Evolutionary conservation across 495 filamentous ascomycete genomes (phyloP), one percentile per base, ranked within the genome.

Genomic region (Podospora tetraspora): DNA sequence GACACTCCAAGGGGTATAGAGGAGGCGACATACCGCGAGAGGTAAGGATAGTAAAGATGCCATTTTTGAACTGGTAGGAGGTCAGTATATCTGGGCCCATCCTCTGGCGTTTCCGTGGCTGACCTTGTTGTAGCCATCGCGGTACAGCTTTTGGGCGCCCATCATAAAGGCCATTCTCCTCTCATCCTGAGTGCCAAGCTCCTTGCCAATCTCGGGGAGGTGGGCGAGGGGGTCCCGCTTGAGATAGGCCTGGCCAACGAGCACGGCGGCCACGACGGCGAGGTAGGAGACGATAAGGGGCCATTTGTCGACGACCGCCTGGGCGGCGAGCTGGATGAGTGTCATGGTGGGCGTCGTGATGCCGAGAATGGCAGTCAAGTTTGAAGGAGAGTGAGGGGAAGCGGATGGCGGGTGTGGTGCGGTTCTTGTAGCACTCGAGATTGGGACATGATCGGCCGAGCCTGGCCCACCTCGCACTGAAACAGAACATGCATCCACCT

Each of bases 111-210:
- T 13, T 22, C 8, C 10, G 13, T 34, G 57, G 43, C 69, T 9
- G 19, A 76, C 76, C 68, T 77, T 77, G 1, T 73, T 63, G 66
- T 80, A 80, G 11, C 78, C 79, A 6, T 76, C 73, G 19, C 61
- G 24, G 34, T 80, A 80, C 9, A 80, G 61, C 2, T 73, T 69
- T 19, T 61, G 66, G 0, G 73, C 74, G 12, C 66, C 64, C 11
- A 30, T 65, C 16, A 79, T 64, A 57, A 70, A 80, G 0, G 73
- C 76, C 66, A 77, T 70, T 29, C 76, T 69, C 34, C 74, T 66
- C 67, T 80, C 79, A 59, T 79, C 73, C 0, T 75, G 68, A 23
- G 68, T 71, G 57, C 73, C 76, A n/a, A 75, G 67, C 9, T 79
- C 76, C 12, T 62, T 19, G 7, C 77, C 76, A 0, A 76, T 71